These are phyloP conservation scores for Spiraea crenata DNA, from an alignment of 331 rosid genomes.

Conservation along the genomic window DNA sequence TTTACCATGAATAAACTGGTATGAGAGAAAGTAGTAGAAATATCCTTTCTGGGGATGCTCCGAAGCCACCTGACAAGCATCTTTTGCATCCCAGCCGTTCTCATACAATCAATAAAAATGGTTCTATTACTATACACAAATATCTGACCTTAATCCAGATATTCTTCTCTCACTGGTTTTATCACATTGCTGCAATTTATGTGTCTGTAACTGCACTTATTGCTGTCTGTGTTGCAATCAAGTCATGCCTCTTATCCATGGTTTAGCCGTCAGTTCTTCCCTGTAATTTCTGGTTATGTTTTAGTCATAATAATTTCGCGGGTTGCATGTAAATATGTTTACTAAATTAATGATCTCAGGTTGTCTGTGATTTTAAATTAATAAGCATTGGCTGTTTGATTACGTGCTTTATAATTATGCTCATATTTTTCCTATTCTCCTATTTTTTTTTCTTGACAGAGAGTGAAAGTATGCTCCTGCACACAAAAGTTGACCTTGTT, in stretches of 20 bases:
- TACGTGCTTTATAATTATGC: not conserved
- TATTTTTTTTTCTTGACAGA: conserved; percentile 44
- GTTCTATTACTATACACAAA: not conserved
- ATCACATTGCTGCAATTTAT: not conserved
- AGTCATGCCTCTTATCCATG: not conserved
- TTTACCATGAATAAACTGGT: not conserved
- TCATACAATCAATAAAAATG: not conserved
- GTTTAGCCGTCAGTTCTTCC: not conserved
- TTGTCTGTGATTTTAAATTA: not conserved
- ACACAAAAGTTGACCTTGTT: conserved; percentile 85
- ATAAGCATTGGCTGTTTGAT: not conserved
- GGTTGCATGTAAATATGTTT: not conserved
- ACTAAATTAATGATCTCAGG: not conserved
- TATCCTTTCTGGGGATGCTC: not conserved
- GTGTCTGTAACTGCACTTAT: not conserved
- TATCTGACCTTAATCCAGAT: not conserved
- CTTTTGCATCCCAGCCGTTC: not conserved
- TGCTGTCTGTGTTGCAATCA: not conserved
- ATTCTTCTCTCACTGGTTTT: not conserved
- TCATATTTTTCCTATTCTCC: conserved; percentile 8
- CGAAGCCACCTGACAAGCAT: not conserved
- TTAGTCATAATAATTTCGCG: not conserved
- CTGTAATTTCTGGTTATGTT: not conserved
- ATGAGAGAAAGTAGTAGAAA: not conserved
- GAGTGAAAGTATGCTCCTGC: conserved; percentile 57